Base-by-base conservation (phyloP, 352 stramenopile species). In the Phytophthora meadii region DNA sequence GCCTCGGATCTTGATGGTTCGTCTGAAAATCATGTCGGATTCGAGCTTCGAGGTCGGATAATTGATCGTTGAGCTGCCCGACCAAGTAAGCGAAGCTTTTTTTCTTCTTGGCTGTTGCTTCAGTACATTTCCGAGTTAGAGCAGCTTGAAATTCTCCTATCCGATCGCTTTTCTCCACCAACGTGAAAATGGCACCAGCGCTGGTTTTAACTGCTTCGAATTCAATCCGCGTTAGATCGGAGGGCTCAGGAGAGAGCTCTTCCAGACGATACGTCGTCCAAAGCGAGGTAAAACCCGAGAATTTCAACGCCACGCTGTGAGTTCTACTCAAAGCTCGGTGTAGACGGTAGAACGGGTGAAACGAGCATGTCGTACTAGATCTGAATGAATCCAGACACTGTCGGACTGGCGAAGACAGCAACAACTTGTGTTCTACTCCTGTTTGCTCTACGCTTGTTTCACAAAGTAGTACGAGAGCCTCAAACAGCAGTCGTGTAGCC, bases 331-430 rank as follows among this genome's bases (percentile, higher is more conserved):
- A 30, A 17, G 61, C 49, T 1, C 78, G 74, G 34, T 76, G 54
- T 1, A 91, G 71, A 11, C 84, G 72, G 40, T 79, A 67, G 30
- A 87, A 87, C 53, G 82, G 80, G 40, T 91, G 82, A 54, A 89
- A 91, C 0, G 80, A 88, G 54, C 76, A 80, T 0, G 52, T 63
- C 11, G 73, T 66, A 8, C 6, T 22, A 1, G 19, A 27, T 12
- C 66, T 44, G 28, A 84, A 81, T 5, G 53, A 58, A 27, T 58
- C n/a, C 11, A 75, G 47, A 19, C 37, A 58, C 11, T 17, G 27
- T 19, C 22, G 39, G n/a, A 71, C 34, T 11, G 27, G 15, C 5
- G 22, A 0, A 37, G 61, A 39, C 2, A 68, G 24, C 15, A 45
- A 24, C 34, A 22, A 15, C 11, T 40, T 37, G 12, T 17, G 30